Evolutionary conservation across 2,329 filamentous ascomycete genomes (phyloP).

Genomic region (Xylaria sp.): DNA sequence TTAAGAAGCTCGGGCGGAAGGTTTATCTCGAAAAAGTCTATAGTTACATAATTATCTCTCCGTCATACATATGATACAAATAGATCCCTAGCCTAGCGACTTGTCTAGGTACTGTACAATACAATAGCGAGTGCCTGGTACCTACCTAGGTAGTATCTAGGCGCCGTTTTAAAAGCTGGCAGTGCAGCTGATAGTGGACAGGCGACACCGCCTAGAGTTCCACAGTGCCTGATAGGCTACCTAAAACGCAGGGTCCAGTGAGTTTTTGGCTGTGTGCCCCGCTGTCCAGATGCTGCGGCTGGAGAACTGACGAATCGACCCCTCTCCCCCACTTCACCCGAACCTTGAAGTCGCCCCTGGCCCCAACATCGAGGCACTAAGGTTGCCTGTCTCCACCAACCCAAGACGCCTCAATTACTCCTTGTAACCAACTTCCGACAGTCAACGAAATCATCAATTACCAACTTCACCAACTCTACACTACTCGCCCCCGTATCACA

Average conservation of each 20-base stretch:
- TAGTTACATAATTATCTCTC: background rate
- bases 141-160: no score
- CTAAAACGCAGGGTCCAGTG: no score
- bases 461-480: constrained; percentile 10
- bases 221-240: background rate
- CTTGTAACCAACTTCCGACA: constrained; percentile 11
- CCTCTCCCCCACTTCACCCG: constrained; percentile 18
- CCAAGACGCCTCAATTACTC: constrained; percentile 32
- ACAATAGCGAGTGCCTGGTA: no score
- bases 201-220: background rate
- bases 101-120: no score
- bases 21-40: background rate
- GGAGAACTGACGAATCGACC: constrained; percentile 22
- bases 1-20: background rate
- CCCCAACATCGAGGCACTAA: background rate
- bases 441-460: constrained; percentile 15
- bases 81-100: no score
- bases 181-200: background rate
- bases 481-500: background rate
- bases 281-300: constrained; percentile 18
- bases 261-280: no score
- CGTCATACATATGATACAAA: no score
- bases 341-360: constrained; percentile 21
- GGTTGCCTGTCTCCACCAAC: constrained; percentile 26
- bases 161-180: no score